Evolutionary conservation across 495 filamentous ascomycete genomes (phyloP), one percentile per base, ranked within the genome.

Genomic region (Oleoguttula mirabilis): DNA sequence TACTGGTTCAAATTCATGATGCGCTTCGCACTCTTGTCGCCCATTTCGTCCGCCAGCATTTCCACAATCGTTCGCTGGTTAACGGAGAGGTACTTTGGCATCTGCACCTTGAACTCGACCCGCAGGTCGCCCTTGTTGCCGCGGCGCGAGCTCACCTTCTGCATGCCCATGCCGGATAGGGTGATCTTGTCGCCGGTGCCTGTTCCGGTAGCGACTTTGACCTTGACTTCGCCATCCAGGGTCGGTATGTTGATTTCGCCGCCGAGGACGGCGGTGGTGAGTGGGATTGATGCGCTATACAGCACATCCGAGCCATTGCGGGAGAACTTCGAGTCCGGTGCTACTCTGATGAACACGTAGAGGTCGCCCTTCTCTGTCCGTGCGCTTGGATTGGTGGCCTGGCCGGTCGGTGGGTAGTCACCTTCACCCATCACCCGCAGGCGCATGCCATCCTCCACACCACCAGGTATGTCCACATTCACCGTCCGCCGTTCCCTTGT

Each of bases 391-490:
- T 73, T 68, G 5, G 71, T 63, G 6, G 73, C 59, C 6, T 71
- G 68, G 41, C 84, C 82, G 16, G 78, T 83, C 20, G 78, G 69
- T 10, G 90, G 82, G 11, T 84, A 77, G 59, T 98, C 87, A 41
- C 90, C 90, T 57, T 93, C 86, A 4, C 79, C 80, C 32, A 68
- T 66, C 14, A 98, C 69, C 35, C 83, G 71, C 53, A 98, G 60
- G 32, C 81, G 73, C 88, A 95, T 94, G 28, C 90, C 87, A 64
- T 96, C 88, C 52, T 94, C 90, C 24, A 98, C 80, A 49, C 90
- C 90, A 11, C 79, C 83, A 12, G 90, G 90, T 36, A 98, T 94
- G 50, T 96, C 87, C 15, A 96, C 70, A 32, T 68, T 77, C 38
- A 96, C 68, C 5, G 80, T 82, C 65, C 84, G 83, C 19, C 76